These are phyloP conservation scores for Aspergillus tanneri DNA, from an alignment of 2,329 filamentous ascomycete genomes.

Conservation along the genomic window DNA sequence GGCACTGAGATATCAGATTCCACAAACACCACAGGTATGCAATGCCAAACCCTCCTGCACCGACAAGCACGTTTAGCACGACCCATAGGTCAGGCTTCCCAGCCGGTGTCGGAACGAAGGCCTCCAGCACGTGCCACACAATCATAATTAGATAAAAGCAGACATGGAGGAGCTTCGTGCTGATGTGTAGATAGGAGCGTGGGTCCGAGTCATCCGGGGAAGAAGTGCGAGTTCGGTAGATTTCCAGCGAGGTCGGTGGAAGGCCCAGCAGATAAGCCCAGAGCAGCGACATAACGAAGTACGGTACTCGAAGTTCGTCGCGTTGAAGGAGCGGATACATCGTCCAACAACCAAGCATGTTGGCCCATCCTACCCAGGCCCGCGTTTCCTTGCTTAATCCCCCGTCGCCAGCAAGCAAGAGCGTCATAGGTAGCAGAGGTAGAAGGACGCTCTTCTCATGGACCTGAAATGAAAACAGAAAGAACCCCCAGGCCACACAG, in stretches of 20 bases:
- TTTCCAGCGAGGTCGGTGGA: slow-evolving; percentile 70
- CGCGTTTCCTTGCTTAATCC: slow-evolving; percentile 74
- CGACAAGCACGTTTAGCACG: slow-evolving; percentile 83
- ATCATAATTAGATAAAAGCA: slow-evolving; percentile 75
- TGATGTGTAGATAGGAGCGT: slow-evolving; percentile 50
- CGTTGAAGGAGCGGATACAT: slow-evolving; percentile 87
- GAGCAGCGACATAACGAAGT: slow-evolving; percentile 76
- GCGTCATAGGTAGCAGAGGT: slow-evolving; percentile 88
- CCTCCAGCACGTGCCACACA: slow-evolving; percentile 76
- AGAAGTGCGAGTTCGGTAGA: slow-evolving; percentile 58
- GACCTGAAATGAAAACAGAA: slow-evolving; percentile 95
- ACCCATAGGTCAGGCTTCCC: slow-evolving; percentile 93
- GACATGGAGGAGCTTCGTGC: slow-evolving; percentile 70
- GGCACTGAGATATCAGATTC: slow-evolving; percentile 50
- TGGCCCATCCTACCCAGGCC: slow-evolving; percentile 95
- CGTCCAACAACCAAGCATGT: slow-evolving; percentile 85
- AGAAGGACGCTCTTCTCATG: slow-evolving; percentile 97
- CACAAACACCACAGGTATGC: slow-evolving; percentile 91
- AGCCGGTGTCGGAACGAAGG: slow-evolving; percentile 64
- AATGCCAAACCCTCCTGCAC: slow-evolving; percentile 77
- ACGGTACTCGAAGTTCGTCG: slow-evolving; percentile 80
- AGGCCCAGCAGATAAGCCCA: slow-evolving; percentile 91
- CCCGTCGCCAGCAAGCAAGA: slow-evolving; percentile 74
- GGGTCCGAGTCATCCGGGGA: slow-evolving; percentile 34
- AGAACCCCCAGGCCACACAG: slow-evolving; percentile 91